A percentile compares a stretch with the other conserved stretches of the same genome.
Conservation (phyloP, 2,329 filamentous ascomycete genomes). For the Calonectria honghensis region DNA sequence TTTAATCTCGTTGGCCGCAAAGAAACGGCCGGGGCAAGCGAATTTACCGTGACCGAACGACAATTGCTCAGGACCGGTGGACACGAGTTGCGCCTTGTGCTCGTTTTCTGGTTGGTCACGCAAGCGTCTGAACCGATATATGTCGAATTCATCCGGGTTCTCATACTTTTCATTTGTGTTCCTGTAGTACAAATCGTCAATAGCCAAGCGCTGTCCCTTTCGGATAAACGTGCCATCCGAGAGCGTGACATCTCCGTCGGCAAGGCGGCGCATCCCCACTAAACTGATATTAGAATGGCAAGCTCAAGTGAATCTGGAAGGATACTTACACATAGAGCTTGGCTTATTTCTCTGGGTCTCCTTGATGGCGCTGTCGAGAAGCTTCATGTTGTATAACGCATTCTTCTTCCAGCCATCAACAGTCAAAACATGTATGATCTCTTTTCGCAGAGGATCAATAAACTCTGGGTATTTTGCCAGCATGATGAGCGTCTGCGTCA, state of each 20-base stretch:
- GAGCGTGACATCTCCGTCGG: neutral
- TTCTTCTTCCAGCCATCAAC: slow-evolving; percentile 12
- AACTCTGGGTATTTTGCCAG: neutral
- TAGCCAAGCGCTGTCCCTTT: neutral
- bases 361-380: neutral
- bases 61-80: neutral
- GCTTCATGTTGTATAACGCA: neutral
- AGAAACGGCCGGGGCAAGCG: neutral
- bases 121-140: neutral
- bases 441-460: neutral
- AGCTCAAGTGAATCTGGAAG: neutral
- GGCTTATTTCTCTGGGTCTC: neutral
- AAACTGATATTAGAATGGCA: neutral
- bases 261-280: slow-evolving; percentile 6
- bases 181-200: neutral
- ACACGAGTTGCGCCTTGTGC: neutral
- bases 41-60: neutral
- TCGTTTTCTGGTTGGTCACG: neutral
- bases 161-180: neutral
- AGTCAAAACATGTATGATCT: neutral
- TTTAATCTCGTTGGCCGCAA: neutral
- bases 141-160: neutral
- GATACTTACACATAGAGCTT: neutral
- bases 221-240: neutral
- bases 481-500: neutral